Conservation (phyloP, 2,329 filamentous ascomycete genomes). For the Coleophoma eucalyptorum region DNA sequence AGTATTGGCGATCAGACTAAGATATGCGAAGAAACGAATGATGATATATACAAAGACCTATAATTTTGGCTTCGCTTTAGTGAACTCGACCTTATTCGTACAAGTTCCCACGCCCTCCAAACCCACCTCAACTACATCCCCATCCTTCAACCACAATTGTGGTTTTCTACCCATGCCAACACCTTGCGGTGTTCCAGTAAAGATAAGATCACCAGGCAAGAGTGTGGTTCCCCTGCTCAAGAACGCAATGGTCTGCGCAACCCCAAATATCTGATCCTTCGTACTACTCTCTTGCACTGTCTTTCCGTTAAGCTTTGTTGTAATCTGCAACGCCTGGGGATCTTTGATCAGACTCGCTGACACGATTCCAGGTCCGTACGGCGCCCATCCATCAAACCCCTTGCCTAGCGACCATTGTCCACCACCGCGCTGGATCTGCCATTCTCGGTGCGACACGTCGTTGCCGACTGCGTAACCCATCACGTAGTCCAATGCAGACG, state of each 20-base stretch:
- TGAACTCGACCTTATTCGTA: conserved; percentile 46
- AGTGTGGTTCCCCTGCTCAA: conserved; percentile 59
- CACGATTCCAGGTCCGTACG: conserved; percentile 69
- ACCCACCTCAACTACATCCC: conserved; percentile 65
- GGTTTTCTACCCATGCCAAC: conserved; percentile 69
- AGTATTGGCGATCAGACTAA: too few species aligned
- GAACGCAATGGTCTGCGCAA: conserved; percentile 55
- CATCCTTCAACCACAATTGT: conserved; percentile 64
- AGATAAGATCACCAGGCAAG: conserved; percentile 61
- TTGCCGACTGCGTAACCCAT: conserved; percentile 74
- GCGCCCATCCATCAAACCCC: conserved; percentile 73
- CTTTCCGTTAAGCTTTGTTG: conserved; percentile 56
- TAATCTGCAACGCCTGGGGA: conserved; percentile 52
- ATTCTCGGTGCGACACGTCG: conserved; percentile 77
- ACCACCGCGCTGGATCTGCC: conserved; percentile 65
- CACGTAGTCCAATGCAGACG: conserved; percentile 65
- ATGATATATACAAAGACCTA: conserved; percentile 6
- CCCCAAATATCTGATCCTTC: conserved; percentile 59
- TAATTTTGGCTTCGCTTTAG: conserved; percentile 28
- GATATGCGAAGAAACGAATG: too few species aligned
- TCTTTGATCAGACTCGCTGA: conserved; percentile 49
- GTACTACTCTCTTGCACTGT: conserved; percentile 54
- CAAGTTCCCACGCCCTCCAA: conserved; percentile 63
- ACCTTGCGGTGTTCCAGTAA: conserved; percentile 66
- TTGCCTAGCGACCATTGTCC: conserved; percentile 72